Evolutionary conservation across 2,329 filamentous ascomycete species (phyloP).

Genomic region (Pseudogymnoascus sp.): DNA sequence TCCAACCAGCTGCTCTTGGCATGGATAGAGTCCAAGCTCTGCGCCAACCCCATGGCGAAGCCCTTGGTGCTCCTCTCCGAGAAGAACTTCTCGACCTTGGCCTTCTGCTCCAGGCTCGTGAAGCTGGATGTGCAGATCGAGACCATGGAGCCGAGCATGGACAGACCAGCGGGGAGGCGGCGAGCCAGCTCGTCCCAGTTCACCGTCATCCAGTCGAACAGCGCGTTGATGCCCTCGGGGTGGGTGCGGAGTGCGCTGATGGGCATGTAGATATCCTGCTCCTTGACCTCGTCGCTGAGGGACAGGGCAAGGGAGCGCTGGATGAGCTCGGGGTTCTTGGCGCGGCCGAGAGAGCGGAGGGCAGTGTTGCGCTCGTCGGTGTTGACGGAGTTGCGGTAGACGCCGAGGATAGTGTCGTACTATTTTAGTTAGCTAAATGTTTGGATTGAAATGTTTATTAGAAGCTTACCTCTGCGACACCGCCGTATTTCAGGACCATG

Average conservation of each 20-base stretch:
- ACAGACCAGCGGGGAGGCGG: conserved; percentile 75
- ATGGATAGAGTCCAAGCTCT: conserved; percentile 74
- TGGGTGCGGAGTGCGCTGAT: conserved; percentile 71
- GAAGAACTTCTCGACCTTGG: conserved; percentile 75
- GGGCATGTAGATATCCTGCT: conserved; percentile 89
- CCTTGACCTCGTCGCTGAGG: conserved; percentile 75
- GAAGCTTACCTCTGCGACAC: conserved; percentile 62
- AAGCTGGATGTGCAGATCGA: conserved; percentile 76
- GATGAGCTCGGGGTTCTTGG: conserved; percentile 70
- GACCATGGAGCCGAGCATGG: conserved; percentile 79
- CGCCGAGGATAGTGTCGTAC: conserved; percentile 69
- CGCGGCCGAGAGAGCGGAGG: conserved; percentile 72
- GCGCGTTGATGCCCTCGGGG: conserved; percentile 65
- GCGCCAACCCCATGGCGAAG: conserved; percentile 81
- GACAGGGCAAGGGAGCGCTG: conserved; percentile 69
- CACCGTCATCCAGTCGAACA: conserved; percentile 75
- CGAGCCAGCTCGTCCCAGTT: conserved; percentile 82
- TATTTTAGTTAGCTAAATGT: conserved; percentile 23
- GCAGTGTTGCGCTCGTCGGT: conserved; percentile 89
- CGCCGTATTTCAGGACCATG: conserved; percentile 76
- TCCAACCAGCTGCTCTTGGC: conserved; percentile 78
- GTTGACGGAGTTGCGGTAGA: conserved; percentile 66
- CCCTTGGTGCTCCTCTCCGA: conserved; percentile 72
- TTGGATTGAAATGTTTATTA: not conserved
- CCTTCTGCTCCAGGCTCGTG: conserved; percentile 65